Evolutionary conservation across 1,284 basidiomycete species (phyloP), one percentile per base, ranked within the genome.

Genomic region (Naganishia albida): DNA sequence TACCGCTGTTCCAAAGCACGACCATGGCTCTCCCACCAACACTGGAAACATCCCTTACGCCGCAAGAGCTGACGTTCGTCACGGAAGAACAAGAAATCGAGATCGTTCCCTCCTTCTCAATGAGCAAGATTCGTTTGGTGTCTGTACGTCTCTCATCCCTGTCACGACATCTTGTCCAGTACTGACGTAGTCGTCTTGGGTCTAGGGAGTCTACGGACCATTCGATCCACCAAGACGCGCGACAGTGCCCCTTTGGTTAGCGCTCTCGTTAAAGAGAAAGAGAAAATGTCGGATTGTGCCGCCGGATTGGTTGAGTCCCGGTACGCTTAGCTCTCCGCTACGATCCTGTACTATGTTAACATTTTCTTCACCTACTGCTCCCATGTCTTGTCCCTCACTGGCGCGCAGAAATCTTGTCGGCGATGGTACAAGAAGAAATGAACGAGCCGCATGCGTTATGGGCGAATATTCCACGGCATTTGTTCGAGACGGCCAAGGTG

Each of bases 161-260:
- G 8, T 59, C 54, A 46, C 23, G 3, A n/a, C 23, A 23, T 23
- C 25, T 2, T 18, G 25, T 7, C 30, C 16, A 18, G 18, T 34
- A 23, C 40, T 13, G 25, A 39, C 46, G 16, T 7, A 16, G 25
- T 43, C 25, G 20, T 16, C 18, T 18, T 43, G 8, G 60, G 46
- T 20, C 20, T 74, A 93, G 89, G 92, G 92, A 60, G 86, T 89
- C 64, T 97, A 93, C 73, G 96, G 96, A 1, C 95, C 96, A 12
- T 86, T 99, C 62, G 83, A 87, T 15, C 95, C 96, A 7, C 93
- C 95, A 13, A 84, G 85, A 50, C 89, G 89, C 75, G 83, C 88
- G 25, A 83, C 83, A 67, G 86, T 98, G 12, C 96, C 96, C 0
- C 82, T 98, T 6, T 99, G 95, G 96, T 88, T 99, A 79, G 95